A percentile compares a stretch with the other conserved stretches of the same genome.
Conservation (phyloP, 1,284 basidiomycete species). For the Bothia castanella region DNA sequence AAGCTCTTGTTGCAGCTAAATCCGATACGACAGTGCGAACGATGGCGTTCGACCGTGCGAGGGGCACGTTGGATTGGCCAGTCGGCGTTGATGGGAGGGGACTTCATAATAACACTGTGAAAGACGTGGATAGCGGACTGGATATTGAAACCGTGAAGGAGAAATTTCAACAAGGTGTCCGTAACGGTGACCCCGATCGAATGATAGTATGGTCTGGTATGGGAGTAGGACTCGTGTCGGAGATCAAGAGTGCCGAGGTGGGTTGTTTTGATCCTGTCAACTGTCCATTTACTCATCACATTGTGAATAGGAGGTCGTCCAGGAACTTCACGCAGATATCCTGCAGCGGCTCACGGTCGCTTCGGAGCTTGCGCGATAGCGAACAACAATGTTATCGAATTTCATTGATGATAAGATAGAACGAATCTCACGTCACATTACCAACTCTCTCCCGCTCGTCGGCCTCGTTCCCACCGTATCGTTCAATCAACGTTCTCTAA, state of each 20-base stretch:
- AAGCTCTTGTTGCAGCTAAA: conserved; percentile 50
- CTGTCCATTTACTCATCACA: conserved; percentile 5
- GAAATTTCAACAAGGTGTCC: conserved; percentile 43
- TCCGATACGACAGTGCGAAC: conserved; percentile 54
- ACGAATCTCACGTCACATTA: conserved; percentile 1
- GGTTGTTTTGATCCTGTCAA: conserved; percentile 19
- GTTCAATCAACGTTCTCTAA: conserved; percentile 8
- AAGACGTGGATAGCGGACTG: conserved; percentile 53
- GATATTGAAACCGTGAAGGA: conserved; percentile 42
- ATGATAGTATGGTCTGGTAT: conserved; percentile 69
- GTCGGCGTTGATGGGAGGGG: conserved; percentile 57
- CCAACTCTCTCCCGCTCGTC: conserved; percentile 5
- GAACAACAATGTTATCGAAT: conserved; percentile 19
- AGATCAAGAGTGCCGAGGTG: conserved; percentile 57
- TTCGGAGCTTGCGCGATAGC: conserved; percentile 24
- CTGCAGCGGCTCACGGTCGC: conserved; percentile 34
- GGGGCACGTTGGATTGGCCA: conserved; percentile 64
- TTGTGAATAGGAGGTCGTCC: conserved; percentile 44
- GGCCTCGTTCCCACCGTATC: conserved; percentile 25
- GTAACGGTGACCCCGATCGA: conserved; percentile 45
- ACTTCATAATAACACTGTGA: conserved; percentile 46
- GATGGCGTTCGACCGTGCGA: conserved; percentile 61
- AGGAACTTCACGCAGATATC: conserved; percentile 46
- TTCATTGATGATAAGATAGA: conserved; percentile 22
- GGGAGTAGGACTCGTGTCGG: conserved; percentile 57